Percentiles rank a stretch among this genome's conserved stretches.
These are phyloP conservation scores for Ustilago curta DNA, from an alignment of 1,284 basidiomycete species.

Conservation along the genomic window DNA sequence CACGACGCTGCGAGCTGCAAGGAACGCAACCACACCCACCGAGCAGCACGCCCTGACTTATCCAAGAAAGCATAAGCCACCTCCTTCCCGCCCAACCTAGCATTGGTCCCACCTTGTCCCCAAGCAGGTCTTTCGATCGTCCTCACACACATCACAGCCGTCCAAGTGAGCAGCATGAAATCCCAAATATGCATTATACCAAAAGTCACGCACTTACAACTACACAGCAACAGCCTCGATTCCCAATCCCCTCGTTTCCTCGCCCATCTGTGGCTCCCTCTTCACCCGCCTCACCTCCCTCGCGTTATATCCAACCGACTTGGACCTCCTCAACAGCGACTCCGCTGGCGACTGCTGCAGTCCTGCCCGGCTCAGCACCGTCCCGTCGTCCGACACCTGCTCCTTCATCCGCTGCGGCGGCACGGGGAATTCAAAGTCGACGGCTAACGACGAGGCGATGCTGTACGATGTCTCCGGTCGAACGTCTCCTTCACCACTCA, in stretches of 20 bases:
- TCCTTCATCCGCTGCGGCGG: slow-evolving; percentile 46
- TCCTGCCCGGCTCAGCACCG: slow-evolving; percentile 39
- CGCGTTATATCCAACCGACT: too few species aligned
- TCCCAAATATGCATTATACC: too few species aligned
- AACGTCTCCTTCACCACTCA: slow-evolving; percentile 1
- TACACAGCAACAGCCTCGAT: too few species aligned
- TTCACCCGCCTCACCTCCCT: too few species aligned
- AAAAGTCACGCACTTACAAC: too few species aligned
- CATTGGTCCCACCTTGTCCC: not conserved
- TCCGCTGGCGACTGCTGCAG: slow-evolving; percentile 26
- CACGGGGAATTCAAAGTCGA: slow-evolving; percentile 49
- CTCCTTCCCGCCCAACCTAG: not conserved
- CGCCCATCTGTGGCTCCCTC: not conserved
- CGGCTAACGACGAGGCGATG: slow-evolving; percentile 40
- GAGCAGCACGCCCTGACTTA: too few species aligned
- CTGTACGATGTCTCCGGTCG: slow-evolving; percentile 37
- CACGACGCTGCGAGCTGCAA: too few species aligned
- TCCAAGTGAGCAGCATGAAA: too few species aligned
- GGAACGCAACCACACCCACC: too few species aligned
- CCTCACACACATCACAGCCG: not conserved
- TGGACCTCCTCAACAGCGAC: too few species aligned
- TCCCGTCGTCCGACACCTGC: slow-evolving; percentile 50
- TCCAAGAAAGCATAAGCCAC: too few species aligned
- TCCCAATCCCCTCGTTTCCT: not conserved
- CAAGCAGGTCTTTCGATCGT: too few species aligned